Percentiles rank a stretch among this genome's conserved stretches.
These are phyloP conservation scores for Fraxinus platypoda DNA, from an alignment of 305 asterid species.

Conservation along the genomic window DNA sequence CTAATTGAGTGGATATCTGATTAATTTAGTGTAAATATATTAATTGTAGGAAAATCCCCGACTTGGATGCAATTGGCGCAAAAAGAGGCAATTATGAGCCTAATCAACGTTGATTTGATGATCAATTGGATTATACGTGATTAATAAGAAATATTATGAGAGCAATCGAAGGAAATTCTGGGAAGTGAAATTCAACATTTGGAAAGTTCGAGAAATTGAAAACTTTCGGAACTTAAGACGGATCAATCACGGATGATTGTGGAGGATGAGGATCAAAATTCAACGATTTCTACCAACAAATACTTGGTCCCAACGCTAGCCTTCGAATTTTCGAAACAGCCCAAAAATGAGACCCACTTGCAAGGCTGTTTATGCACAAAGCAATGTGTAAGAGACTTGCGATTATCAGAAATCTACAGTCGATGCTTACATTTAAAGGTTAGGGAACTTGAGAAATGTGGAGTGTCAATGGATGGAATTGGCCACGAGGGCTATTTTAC, in stretches of 20 bases:
- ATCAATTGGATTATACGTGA: too few species aligned
- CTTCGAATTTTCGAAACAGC: constrained; percentile 32
- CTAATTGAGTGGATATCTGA: constrained; percentile 7
- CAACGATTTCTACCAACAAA: constrained; percentile 39
- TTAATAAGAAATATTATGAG: too few species aligned
- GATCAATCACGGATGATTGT: too few species aligned
- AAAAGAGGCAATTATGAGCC: too few species aligned
- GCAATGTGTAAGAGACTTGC: constrained; percentile 44
- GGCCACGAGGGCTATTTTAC: constrained; percentile 44
- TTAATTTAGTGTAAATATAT: too few species aligned
- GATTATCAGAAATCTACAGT: constrained; percentile 29
- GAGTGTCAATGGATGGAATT: constrained; percentile 36
- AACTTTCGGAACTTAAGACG: too few species aligned
- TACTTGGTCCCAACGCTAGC: constrained; percentile 37
- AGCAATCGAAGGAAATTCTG: too few species aligned
- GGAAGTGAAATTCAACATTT: too few species aligned
- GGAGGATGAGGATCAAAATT: constrained; percentile 9
- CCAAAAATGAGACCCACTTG: constrained; percentile 36
- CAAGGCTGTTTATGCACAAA: constrained; percentile 41
- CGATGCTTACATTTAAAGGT: constrained; percentile 30
- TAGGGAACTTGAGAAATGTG: constrained; percentile 30
- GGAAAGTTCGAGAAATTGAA: too few species aligned
- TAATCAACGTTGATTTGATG: too few species aligned
- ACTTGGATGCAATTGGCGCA: too few species aligned
- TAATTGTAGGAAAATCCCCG: too few species aligned